These are phyloP conservation scores for Daldinia decipiens DNA, from an alignment of 495 filamentous ascomycete species.

Conservation along the genomic window DNA sequence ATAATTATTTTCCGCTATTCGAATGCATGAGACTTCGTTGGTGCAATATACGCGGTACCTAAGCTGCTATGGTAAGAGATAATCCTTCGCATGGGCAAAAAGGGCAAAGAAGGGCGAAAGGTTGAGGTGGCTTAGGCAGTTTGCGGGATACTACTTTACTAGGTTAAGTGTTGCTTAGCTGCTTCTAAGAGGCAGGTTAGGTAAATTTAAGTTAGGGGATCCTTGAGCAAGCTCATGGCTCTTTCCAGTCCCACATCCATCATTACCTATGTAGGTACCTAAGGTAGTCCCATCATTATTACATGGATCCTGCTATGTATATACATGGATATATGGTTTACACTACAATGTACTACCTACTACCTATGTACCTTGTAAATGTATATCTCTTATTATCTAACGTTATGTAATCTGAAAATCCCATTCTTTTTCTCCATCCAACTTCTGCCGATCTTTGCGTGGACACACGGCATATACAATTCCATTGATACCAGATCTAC, in stretches of 20 bases:
- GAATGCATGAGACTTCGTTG: constrained; percentile 8
- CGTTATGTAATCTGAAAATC: constrained; percentile 5
- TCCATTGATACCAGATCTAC: neutral
- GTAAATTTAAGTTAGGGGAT: constrained; percentile 19
- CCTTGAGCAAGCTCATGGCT: constrained; percentile 17
- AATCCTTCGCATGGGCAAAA: neutral
- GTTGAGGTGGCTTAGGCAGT: neutral
- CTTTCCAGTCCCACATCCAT: too few relatives aligned
- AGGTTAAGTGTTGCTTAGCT: neutral
- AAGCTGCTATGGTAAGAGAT: neutral
- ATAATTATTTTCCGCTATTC: constrained; percentile 11
- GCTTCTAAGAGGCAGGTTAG: neutral
- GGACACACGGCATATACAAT: neutral
- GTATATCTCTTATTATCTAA: constrained; percentile 2
- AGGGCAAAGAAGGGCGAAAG: neutral
- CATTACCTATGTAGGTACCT: too few relatives aligned
- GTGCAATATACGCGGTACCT: neutral
- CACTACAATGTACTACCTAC: too few relatives aligned
- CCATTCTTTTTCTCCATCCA: constrained; percentile 1
- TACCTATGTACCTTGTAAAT: constrained; percentile 2
- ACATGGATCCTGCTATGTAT: neutral
- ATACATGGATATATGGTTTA: neutral
- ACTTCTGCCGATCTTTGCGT: neutral
- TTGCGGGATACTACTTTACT: neutral
- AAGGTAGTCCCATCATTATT: too few relatives aligned